Evolutionary conservation across 2,329 filamentous ascomycete species (phyloP).

Genomic region (Cladosporium sp.): DNA sequence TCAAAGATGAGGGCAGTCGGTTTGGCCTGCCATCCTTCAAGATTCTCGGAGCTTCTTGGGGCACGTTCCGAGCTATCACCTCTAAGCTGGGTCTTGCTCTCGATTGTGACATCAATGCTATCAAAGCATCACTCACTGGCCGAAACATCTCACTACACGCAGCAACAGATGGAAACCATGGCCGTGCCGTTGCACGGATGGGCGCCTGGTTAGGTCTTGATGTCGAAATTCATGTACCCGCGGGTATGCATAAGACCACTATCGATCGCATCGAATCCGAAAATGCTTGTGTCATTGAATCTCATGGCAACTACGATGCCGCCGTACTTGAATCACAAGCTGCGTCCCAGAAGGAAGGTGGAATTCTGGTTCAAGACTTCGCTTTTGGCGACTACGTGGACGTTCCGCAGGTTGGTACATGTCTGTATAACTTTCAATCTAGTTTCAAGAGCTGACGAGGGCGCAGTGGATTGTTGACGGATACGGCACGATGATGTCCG

Average conservation of each 20-base stretch:
- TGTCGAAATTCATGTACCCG: conserved; percentile 59
- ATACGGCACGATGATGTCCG: conserved; percentile 66
- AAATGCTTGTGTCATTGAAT: conserved; percentile 54
- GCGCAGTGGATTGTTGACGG: conserved; percentile 44
- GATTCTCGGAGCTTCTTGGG: conserved; percentile 73
- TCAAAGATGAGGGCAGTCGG: conserved; percentile 67
- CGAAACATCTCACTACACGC: conserved; percentile 49
- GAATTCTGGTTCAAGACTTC: conserved; percentile 63
- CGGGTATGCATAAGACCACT: conserved; percentile 51
- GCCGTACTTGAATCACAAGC: conserved; percentile 50
- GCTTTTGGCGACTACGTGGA: conserved; percentile 61
- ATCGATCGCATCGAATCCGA: conserved; percentile 55
- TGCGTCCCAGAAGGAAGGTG: conserved; percentile 35
- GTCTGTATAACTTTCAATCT: rapidly evolving
- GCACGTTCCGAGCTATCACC: conserved; percentile 54
- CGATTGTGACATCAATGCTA: conserved; percentile 39
- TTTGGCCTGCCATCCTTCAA: conserved; percentile 71
- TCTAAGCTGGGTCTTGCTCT: conserved; percentile 40
- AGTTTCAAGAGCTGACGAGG: neutral
- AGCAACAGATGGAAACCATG: conserved; percentile 71
- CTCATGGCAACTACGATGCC: conserved; percentile 58
- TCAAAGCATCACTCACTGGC: conserved; percentile 27
- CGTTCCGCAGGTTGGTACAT: conserved; percentile 50
- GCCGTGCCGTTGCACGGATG: conserved; percentile 66
- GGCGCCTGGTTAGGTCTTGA: conserved; percentile 53